Base-by-base conservation (phyloP, 2,329 filamentous ascomycete genomes). In the Rachicladosporium sp. region DNA sequence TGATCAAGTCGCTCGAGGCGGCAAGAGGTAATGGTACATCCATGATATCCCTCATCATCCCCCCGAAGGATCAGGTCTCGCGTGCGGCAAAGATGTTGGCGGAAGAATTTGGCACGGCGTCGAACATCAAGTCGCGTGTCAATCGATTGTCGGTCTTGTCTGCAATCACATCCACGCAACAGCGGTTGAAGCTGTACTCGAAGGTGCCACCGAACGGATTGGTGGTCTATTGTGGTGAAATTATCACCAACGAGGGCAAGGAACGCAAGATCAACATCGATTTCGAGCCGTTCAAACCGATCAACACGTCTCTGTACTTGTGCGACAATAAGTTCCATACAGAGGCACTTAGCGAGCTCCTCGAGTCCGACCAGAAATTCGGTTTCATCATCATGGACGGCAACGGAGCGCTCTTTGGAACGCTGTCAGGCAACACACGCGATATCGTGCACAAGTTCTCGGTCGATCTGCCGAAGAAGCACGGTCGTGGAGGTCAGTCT, bases 311-410 rank as follows among this genome's bases (percentile, higher is more conserved):
- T 33, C 76, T 98, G 35, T 98, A 98, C 65, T 84, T 98, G 45
- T 98, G 91, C 70, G 91, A 98, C 78, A 98, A 98, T 74, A 98
- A 98, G 62, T 98, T 98, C 67, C 91, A 98, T 63, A 98, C 91
- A 42, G 91, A 98, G 67, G 89, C 91, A 11, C 71, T 98, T 50
- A 91, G 88, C 50, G 91, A 98, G 70, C 76, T 98, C 57, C 80
- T 98, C 50, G 91, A 98, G 68, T 95, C 89, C 11, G 91, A 98
- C 63, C 91, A 96, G 68, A 95, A 93, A 67, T 98, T 98, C 55
- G 91, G 91, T 40, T 98, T 98, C 70, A 98, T 98, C 64, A 81
- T 98, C 69, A 98, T 98, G 91, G 91, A 98, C 61, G 91, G 91
- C 69, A 98, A 98, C 67, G 93, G 91, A 55, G 85, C 91, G 33